phyloP scores from a whole-genome alignment of 768 basidiomycete genomes.

The Pulveroboletus sp. region DNA sequence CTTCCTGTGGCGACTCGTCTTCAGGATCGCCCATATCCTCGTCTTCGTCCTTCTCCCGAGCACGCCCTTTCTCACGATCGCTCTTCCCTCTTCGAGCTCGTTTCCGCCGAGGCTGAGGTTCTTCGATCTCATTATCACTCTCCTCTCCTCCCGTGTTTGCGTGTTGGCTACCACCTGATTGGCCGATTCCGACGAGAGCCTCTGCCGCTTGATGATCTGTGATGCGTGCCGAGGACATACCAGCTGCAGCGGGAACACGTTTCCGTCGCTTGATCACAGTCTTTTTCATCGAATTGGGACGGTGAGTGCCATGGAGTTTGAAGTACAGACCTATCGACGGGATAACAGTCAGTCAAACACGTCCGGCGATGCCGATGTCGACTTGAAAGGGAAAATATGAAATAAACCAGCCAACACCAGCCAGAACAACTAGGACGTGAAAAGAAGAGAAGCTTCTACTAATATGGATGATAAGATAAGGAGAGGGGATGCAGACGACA shows the following conservation, averaged over 20 bases:
- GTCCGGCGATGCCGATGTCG: background rate
- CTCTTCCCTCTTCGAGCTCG: slow-evolving; percentile 41
- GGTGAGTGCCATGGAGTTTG: slow-evolving; percentile 95
- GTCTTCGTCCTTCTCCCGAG: slow-evolving; percentile 40
- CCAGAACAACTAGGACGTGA: background rate
- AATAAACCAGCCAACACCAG: background rate
- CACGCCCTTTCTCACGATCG: slow-evolving; percentile 35
- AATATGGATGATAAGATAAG: slow-evolving; percentile 26
- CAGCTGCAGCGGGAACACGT: slow-evolving; percentile 84
- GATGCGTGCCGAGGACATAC: slow-evolving; percentile 46
- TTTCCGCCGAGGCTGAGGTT: slow-evolving; percentile 55
- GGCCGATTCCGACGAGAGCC: slow-evolving; percentile 79
- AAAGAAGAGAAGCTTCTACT: slow-evolving; percentile 16
- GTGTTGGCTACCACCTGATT: slow-evolving; percentile 36
- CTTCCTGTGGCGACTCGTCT: slow-evolving; percentile 30
- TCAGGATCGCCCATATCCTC: slow-evolving; percentile 46
- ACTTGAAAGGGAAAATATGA: background rate
- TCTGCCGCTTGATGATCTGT: slow-evolving; percentile 88
- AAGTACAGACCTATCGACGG: slow-evolving; percentile 80
- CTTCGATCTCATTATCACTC: slow-evolving; percentile 39
- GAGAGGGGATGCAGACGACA: slow-evolving; percentile 7
- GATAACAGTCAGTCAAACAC: slow-evolving; percentile 13
- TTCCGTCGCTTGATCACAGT: slow-evolving; percentile 97
- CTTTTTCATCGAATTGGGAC: slow-evolving; percentile 99
- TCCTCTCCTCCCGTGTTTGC: slow-evolving; percentile 36